Base-by-base conservation (phyloP, 345 rosid species). In the Durio zibethinus region DNA sequence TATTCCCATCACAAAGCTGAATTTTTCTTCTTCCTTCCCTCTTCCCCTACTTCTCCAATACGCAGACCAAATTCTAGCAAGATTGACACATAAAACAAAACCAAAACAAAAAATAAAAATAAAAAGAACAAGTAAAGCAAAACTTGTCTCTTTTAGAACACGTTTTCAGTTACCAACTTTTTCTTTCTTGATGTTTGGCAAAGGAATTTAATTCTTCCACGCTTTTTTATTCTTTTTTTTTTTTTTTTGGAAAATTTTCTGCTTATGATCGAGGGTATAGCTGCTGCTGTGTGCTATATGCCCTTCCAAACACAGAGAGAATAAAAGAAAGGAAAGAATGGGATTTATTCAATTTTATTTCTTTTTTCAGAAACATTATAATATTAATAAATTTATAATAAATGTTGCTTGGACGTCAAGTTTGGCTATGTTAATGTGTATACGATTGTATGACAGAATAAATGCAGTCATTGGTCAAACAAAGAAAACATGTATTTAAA, bases 371-470 rank as follows among this genome's bases (percentile, higher is more conserved):
- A 33, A 33, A 4, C 36, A 33, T 33, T 33, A 33, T 33, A 1
- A 33, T 33, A 1, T 1, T 33, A 33, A 33, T 33, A 33, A 63
- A 69, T 77, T 53, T 68, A 81, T 40, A 61, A 64, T 10, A 78
- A 23, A 25, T 90, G 80, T 92, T 90, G 74, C 98, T 89, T 94
- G 97, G 86, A 92, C 88, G 89, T 82, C 90, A 91, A 89, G 98
- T 86, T 78, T 80, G 81, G 85, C 47, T 85, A 71, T 83, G 78
- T 65, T 90, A 78, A 66, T 74, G 85, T 89, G 75, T 79, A 83
- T 78, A 81, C 86, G 86, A 18, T 82, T 81, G 74, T 76, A 82
- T 75, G 43, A 60, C 14, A 80, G 82, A 78, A 81, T 74, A 79
- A 67, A 78, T 82, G 77, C 74, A 45, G 25, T 57, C 60, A 60